Conservation (phyloP, 2,329 filamentous ascomycete species). For the Pestalotiopsis sp. region DNA sequence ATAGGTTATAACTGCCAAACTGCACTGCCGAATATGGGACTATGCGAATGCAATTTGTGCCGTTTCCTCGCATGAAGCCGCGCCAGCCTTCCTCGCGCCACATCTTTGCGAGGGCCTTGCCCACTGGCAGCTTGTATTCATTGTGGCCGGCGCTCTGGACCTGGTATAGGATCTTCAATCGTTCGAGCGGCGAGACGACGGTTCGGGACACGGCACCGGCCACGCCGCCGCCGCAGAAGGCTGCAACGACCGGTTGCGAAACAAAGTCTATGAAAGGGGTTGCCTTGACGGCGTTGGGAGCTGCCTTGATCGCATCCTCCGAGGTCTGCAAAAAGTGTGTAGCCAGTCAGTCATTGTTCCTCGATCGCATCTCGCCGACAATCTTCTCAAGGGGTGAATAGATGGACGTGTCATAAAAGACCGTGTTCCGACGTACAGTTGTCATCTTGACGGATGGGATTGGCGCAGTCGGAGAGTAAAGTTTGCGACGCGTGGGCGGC, state of each 20-base stretch:
- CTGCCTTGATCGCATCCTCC: conserved; percentile 31
- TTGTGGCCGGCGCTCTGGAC: conserved; percentile 87
- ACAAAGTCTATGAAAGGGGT: conserved; percentile 53
- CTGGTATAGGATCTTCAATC: conserved; percentile 97
- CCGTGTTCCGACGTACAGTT: conserved; percentile 25
- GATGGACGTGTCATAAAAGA: not conserved
- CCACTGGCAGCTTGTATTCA: conserved; percentile 91
- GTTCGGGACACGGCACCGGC: conserved; percentile 97
- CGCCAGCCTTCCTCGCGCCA: conserved; percentile 96
- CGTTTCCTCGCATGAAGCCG: conserved; percentile 97
- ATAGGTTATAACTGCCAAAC: conserved; percentile 97
- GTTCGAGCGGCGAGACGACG: conserved; percentile 92
- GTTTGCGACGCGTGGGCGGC: conserved; percentile 16
- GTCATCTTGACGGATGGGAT: conserved; percentile 36
- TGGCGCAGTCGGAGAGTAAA: conserved; percentile 12
- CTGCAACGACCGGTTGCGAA: conserved; percentile 83
- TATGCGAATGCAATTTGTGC: conserved; percentile 97
- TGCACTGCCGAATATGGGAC: conserved; percentile 98
- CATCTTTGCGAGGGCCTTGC: conserved; percentile 90
- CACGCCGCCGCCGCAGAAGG: conserved; percentile 91
- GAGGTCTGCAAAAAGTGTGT: conserved; percentile 22
- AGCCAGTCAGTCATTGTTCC: conserved; percentile 20
- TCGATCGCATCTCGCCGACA: conserved; percentile 1
- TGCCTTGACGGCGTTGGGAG: conserved; percentile 28
- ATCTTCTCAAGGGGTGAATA: not conserved